Conservation (phyloP, 2,329 filamentous ascomycete genomes). For the Apiospora rasikravindrae region DNA sequence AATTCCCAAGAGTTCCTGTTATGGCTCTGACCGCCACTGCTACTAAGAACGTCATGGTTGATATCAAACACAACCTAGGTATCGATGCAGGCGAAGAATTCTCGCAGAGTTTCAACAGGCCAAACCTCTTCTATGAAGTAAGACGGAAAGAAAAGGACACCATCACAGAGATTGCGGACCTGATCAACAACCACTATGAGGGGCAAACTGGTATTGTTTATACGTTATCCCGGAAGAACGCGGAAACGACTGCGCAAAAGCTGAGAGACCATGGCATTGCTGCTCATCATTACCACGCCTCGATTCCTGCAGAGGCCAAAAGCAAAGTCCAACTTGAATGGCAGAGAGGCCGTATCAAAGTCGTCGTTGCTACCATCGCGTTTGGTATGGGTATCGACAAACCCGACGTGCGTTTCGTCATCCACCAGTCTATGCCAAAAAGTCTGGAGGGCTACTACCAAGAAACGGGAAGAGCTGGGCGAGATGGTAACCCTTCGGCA, state of each 20-base stretch:
- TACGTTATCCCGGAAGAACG: conserved; percentile 82
- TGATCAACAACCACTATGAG: conserved; percentile 74
- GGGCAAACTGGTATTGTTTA: conserved; percentile 90
- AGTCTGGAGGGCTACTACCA: conserved; percentile 98
- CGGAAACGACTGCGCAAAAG: conserved; percentile 78
- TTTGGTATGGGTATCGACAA: conserved; percentile 99
- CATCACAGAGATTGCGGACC: conserved; percentile 57
- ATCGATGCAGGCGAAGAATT: conserved; percentile 82
- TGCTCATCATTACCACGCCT: conserved; percentile 87
- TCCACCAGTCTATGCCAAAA: conserved; percentile 92
- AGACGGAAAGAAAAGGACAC: conserved; percentile 69
- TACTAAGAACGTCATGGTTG: conserved; percentile 88
- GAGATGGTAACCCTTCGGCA: conserved; percentile 84
- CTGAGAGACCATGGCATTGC: conserved; percentile 69
- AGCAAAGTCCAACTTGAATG: conserved; percentile 75
- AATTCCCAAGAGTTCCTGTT: conserved; percentile 80
- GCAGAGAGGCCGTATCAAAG: conserved; percentile 80
- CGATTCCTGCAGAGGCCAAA: conserved; percentile 72
- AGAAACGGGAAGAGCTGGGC: conserved; percentile 92
- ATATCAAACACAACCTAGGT: conserved; percentile 89
- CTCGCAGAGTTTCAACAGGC: conserved; percentile 94
- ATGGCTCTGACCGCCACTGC: conserved; percentile 97
- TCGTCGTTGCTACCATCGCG: conserved; percentile 97
- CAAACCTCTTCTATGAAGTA: conserved; percentile 91
- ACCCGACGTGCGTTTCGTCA: conserved; percentile 92